Percentiles rank a stretch among this genome's conserved stretches.
These are phyloP conservation scores for Saccharomycopsis phalli DNA, from an alignment of 1,139 yeast species.

Conservation along the genomic window DNA sequence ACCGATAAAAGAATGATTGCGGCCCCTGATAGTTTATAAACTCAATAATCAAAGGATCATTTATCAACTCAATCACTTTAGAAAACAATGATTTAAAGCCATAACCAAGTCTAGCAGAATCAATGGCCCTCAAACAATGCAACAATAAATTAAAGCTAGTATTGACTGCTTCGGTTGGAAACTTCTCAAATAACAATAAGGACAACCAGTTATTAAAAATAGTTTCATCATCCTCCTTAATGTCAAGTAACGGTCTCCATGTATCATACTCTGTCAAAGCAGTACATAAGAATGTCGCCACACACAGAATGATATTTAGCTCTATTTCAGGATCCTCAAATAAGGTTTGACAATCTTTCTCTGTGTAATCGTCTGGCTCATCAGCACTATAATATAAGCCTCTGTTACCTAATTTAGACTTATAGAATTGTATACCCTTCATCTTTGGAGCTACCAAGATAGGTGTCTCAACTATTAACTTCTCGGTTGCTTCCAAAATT, in stretches of 20 bases:
- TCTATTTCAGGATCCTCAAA: constrained; percentile 9
- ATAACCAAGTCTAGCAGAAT: constrained; percentile 40
- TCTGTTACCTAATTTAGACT: constrained; percentile 31
- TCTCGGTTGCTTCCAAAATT: constrained; percentile 43
- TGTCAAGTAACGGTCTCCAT: constrained; percentile 6
- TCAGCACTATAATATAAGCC: constrained; percentile 34
- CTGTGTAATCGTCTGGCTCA: constrained; percentile 35
- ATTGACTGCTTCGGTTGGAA: constrained; percentile 52
- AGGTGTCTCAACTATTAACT: constrained; percentile 42
- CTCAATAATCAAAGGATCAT: constrained; percentile 25
- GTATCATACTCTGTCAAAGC: constrained; percentile 27
- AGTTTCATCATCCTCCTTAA: constrained; percentile 22
- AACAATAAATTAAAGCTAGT: constrained; percentile 38
- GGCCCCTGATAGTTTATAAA: constrained; percentile 27
- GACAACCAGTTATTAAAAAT: constrained; percentile 38
- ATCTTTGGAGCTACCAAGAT: constrained; percentile 30
- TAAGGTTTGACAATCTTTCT: constrained; percentile 24
- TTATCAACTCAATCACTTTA: constrained; percentile 31
- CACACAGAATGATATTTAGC: constrained; percentile 9
- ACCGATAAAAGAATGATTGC: constrained; percentile 30
- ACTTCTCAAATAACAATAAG: constrained; percentile 33
- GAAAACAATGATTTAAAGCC: constrained; percentile 33
- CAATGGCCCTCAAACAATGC: constrained; percentile 49
- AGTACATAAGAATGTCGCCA: constrained; percentile 27
- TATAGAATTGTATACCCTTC: constrained; percentile 35